Percentiles rank a stretch among this genome's conserved stretches.
These are phyloP conservation scores for Alternaria brassicicola DNA, from an alignment of 2,329 filamentous ascomycete genomes.

Conservation along the genomic window DNA sequence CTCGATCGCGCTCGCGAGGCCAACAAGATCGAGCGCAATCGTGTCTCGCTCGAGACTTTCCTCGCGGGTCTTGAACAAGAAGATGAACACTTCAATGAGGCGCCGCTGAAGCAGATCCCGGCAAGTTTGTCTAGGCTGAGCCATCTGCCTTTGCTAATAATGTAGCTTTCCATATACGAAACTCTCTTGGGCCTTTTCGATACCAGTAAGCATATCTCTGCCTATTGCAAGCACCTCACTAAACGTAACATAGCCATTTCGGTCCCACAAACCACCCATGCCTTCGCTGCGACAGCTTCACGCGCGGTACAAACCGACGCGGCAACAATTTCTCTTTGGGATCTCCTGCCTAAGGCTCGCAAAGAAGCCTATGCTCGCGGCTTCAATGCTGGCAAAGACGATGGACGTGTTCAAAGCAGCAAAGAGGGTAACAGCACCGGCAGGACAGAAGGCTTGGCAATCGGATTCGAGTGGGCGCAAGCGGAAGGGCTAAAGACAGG, in stretches of 20 bases:
- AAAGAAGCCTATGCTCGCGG: slow-evolving; percentile 4
- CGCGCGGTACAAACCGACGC: slow-evolving; percentile 2
- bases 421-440: neutral
- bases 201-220: neutral
- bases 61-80: neutral
- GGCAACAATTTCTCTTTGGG: slow-evolving; percentile 3
- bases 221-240: neutral
- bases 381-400: neutral
- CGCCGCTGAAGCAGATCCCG: neutral
- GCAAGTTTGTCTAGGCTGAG: neutral
- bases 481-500: neutral
- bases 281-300: neutral
- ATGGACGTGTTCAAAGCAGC: neutral
- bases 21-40: neutral
- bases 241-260: neutral
- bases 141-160: neutral
- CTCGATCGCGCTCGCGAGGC: neutral
- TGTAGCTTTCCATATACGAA: neutral
- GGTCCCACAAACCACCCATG: neutral
- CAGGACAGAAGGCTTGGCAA: neutral
- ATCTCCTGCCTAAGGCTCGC: slow-evolving; percentile 1
- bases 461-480: neutral
- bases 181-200: neutral
- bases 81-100: neutral
- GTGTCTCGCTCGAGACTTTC: neutral